Evolutionary conservation across 306 rosid species (phyloP).

Genomic region (Senna siamea): DNA sequence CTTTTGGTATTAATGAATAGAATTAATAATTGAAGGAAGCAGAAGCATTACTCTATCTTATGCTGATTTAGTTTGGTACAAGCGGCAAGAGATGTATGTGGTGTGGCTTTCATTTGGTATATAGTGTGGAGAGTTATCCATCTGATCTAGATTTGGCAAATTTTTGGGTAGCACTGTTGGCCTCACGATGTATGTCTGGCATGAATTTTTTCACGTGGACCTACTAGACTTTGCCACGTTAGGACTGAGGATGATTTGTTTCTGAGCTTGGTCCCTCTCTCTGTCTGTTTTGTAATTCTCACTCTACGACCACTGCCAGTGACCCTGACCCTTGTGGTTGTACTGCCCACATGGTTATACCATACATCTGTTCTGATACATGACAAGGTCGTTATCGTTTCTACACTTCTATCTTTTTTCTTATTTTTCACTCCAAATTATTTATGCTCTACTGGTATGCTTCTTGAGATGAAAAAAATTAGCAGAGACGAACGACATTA

Average conservation of each 20-base stretch:
- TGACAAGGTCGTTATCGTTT: neutral
- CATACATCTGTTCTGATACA: no score
- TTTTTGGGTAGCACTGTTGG: neutral
- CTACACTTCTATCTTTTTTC: neutral
- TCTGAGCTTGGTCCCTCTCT: slow-evolving; percentile 6
- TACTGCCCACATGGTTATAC: neutral
- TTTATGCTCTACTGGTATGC: no score
- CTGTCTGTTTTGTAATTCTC: neutral
- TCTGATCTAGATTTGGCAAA: neutral
- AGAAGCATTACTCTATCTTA: no score
- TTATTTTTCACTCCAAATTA: neutral
- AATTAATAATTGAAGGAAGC: no score
- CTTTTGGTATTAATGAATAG: neutral
- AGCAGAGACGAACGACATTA: no score
- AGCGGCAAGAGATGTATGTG: no score
- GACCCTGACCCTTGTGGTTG: slow-evolving; percentile 29
- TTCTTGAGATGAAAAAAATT: no score
- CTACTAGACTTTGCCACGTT: slow-evolving; percentile 15
- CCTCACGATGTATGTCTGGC: slow-evolving; percentile 43
- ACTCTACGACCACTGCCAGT: neutral
- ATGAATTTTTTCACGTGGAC: slow-evolving; percentile 34
- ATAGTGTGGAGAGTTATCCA: slow-evolving; percentile 4
- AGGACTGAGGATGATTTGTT: no score
- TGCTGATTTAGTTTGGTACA: no score
- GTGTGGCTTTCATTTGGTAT: slow-evolving; percentile 30